Percentiles rank a stretch among this genome's conserved stretches.
These are phyloP conservation scores for Penicillium sp. DNA, from an alignment of 2,329 filamentous ascomycete genomes.

Conservation along the genomic window DNA sequence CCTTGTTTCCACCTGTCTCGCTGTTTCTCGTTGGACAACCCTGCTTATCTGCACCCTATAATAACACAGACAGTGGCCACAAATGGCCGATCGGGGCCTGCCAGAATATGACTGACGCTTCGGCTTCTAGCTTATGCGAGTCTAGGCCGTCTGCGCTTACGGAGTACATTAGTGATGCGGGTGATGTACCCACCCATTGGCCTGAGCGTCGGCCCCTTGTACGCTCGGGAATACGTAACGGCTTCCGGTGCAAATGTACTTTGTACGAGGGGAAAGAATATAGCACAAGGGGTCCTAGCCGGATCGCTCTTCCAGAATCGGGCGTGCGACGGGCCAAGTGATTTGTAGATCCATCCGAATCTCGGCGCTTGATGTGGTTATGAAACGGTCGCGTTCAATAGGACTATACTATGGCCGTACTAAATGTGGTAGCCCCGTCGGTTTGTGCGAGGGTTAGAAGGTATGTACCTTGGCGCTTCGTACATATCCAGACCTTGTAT, in stretches of 20 bases:
- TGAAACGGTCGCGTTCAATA: conserved; percentile 3
- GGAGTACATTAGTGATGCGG: neutral
- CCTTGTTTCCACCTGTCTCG: neutral
- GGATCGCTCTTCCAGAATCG: conserved; percentile 6
- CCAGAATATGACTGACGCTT: neutral
- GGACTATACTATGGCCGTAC: neutral
- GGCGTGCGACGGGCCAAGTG: conserved; percentile 13
- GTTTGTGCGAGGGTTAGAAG: neutral
- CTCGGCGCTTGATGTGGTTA: conserved; percentile 16
- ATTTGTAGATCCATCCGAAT: conserved; percentile 19
- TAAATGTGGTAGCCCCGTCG: neutral
- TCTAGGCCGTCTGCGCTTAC: neutral
- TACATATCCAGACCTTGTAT: neutral
- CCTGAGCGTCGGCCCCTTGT: neutral
- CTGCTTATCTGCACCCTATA: conserved; percentile 3
- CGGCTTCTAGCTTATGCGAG: neutral
- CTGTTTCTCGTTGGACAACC: neutral
- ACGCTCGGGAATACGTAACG: conserved; percentile 1
- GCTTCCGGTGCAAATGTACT: neutral
- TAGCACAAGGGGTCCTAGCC: conserved; percentile 12
- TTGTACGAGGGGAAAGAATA: neutral
- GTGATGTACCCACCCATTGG: conserved; percentile 4
- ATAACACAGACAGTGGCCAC: neutral
- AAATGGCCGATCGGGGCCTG: neutral
- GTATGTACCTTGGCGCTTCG: neutral